Percentiles rank a stretch among this genome's conserved stretches.
Conservation (phyloP, 371 early-diverging fungal genomes). For the Fennellomyces sp. region DNA sequence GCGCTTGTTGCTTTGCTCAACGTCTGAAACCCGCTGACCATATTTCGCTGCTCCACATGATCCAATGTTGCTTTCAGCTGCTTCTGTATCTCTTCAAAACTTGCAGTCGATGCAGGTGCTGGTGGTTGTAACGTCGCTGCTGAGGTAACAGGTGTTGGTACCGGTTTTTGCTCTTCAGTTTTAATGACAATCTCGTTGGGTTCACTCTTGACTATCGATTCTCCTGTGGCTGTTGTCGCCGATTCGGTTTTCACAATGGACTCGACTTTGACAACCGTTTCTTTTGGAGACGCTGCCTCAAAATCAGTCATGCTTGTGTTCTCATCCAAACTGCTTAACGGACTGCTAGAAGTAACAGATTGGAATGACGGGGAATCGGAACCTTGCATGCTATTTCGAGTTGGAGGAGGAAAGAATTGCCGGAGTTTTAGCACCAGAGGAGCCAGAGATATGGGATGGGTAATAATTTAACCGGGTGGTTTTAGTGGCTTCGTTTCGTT, state of each 20-base stretch:
- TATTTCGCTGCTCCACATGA: slow-evolving; percentile 65
- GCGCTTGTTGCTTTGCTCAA: slow-evolving; percentile 72
- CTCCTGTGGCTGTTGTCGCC: no score
- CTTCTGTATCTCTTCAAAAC: slow-evolving; percentile 69
- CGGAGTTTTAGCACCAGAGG: neutral
- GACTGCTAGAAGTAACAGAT: neutral
- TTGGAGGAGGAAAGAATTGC: no score
- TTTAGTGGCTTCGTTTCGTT: no score
- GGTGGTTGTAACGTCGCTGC: slow-evolving; percentile 7
- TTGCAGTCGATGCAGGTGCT: slow-evolving; percentile 21
- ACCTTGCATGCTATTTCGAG: slow-evolving; percentile 2
- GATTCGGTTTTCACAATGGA: neutral
- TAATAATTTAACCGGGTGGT: no score
- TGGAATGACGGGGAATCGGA: neutral
- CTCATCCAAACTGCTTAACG: slow-evolving; percentile 1
- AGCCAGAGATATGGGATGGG: neutral
- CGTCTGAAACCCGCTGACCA: slow-evolving; percentile 75
- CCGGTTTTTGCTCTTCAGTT: neutral
- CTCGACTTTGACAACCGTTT: neutral
- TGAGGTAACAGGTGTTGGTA: neutral
- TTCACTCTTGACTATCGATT: no score
- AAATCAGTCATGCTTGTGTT: slow-evolving; percentile 1
- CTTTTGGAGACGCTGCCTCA: neutral
- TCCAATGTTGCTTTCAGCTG: slow-evolving; percentile 74
- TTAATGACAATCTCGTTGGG: neutral